Conservation (phyloP, 129 eudicot species). For the Artemisia annua region DNA sequence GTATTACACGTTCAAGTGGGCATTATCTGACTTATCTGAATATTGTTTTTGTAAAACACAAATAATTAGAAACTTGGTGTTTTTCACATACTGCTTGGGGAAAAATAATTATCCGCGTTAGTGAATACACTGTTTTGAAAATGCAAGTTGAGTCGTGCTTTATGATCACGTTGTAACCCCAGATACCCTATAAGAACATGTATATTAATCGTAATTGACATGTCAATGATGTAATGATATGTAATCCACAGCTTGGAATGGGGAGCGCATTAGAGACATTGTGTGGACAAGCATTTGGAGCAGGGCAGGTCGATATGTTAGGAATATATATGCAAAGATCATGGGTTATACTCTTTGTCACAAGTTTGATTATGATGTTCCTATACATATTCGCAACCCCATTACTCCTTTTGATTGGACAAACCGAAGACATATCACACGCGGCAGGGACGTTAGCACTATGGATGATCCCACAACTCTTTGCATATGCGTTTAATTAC, state of each 20-base stretch:
- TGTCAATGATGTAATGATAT: neutral
- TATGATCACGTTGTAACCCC: too few species aligned
- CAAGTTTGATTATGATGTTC: constrained; percentile 24
- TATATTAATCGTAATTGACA: neutral
- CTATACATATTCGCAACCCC: constrained; percentile 52
- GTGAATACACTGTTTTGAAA: too few species aligned
- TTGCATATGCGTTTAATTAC: constrained; percentile 39
- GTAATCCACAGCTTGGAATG: constrained; percentile 44
- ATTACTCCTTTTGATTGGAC: constrained; percentile 42
- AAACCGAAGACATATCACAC: constrained; percentile 41
- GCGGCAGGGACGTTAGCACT: constrained; percentile 37
- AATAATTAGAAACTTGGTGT: too few species aligned
- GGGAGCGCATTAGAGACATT: constrained; percentile 62
- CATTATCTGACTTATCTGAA: too few species aligned
- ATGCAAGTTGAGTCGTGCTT: too few species aligned
- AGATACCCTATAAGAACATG: neutral
- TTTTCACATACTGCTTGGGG: too few species aligned
- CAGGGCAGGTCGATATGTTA: constrained; percentile 52
- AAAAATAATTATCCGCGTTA: too few species aligned
- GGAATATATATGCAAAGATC: constrained; percentile 65
- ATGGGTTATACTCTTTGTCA: constrained; percentile 45
- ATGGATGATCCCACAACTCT: constrained; percentile 52
- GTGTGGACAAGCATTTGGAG: constrained; percentile 70
- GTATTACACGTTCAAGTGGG: too few species aligned
- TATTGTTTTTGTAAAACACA: too few species aligned